These are phyloP conservation scores for Rhizoclosmatium sp. DNA, from an alignment of 192 early-diverging fungal genomes.

Conservation along the genomic window DNA sequence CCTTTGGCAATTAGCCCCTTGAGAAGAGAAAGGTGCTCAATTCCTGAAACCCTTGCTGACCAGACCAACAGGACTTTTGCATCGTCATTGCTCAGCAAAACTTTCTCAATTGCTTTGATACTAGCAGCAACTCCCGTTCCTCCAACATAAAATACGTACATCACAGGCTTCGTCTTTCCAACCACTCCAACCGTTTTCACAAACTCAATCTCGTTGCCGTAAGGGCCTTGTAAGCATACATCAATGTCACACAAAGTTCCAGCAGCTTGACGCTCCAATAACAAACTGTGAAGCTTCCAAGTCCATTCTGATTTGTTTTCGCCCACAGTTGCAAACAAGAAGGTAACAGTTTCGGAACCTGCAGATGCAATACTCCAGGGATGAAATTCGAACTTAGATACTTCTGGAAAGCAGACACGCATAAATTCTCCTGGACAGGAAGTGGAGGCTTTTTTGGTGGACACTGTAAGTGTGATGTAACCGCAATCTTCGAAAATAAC, in stretches of 20 bases:
- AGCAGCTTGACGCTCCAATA: not conserved
- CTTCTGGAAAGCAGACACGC: conserved; percentile 18
- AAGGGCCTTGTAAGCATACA: conserved; percentile 20
- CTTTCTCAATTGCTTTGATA: not conserved
- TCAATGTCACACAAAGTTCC: not conserved
- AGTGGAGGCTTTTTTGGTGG: not conserved
- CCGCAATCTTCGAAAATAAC: conserved; percentile 4
- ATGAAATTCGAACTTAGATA: conserved; percentile 34
- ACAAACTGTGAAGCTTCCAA: not conserved
- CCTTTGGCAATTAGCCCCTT: too few species aligned
- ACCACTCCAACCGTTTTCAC: not conserved
- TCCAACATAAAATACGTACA: conserved; percentile 19
- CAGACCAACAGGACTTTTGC: conserved; percentile 4
- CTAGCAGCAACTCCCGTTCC: conserved; percentile 18
- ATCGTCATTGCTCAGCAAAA: not conserved
- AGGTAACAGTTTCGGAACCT: not conserved
- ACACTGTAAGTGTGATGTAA: conserved; percentile 14
- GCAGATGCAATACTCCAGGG: conserved; percentile 28
- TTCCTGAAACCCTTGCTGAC: not conserved
- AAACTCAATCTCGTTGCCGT: conserved; percentile 8
- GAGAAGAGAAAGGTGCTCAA: too few species aligned
- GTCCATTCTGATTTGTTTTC: not conserved
- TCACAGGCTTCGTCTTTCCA: not conserved
- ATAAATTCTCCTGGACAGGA: conserved; percentile 26
- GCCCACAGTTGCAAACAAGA: conserved; percentile 6